Evolutionary conservation across 148 eudicot genomes (phyloP), one percentile per base, ranked within the genome.

Genomic region (Spergularia bocconei): DNA sequence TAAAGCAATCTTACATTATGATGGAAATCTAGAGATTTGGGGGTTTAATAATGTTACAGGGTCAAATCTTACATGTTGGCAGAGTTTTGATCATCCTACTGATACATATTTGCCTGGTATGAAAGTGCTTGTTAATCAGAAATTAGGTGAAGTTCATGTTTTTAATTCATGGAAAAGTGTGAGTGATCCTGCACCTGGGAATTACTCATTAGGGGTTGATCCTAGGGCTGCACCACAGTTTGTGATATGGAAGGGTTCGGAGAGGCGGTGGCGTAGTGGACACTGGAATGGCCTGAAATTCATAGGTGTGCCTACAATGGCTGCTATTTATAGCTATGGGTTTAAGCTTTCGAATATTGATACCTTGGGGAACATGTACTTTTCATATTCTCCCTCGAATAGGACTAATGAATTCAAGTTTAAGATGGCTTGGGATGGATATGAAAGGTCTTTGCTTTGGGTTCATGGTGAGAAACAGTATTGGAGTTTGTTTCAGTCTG

Each of bases 71-170:
- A 61, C 63, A 36, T 72, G 77, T 61, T 91, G 92, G 96, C 82
- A 88, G 68, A 93, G 90, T 66, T 92, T 90, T 68, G 76, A 84
- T 55, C 61, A 85, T 71, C 89, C 93, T 0, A 83, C 88, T 11
- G 92, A 93, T 77, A 83, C 93, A 4, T 86, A 74, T 58, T 75
- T 91, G 53, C 88, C 92, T 23, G 84, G 78, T 8, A 84, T 87
- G 91, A 79, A 63, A 75, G 71, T 83, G 1, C 47, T 69, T 29
- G 54, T 78, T 33, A 78, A 77, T 77, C 66, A 36, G 3, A 55
- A 14, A 8, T 25, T 29, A 1, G 88, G 85, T 11, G 78, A 75
- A 7, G 61, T 17, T 10, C 77, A 52, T 5, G 17, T 75, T 7
- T 80, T 85, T 51, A 65, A 50, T 2, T 90, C 97, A 5, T 90